Evolutionary conservation across 169 alveolate genomes (phyloP), one percentile per base, ranked within the genome.

Genomic region (Plasmodium ovale): DNA sequence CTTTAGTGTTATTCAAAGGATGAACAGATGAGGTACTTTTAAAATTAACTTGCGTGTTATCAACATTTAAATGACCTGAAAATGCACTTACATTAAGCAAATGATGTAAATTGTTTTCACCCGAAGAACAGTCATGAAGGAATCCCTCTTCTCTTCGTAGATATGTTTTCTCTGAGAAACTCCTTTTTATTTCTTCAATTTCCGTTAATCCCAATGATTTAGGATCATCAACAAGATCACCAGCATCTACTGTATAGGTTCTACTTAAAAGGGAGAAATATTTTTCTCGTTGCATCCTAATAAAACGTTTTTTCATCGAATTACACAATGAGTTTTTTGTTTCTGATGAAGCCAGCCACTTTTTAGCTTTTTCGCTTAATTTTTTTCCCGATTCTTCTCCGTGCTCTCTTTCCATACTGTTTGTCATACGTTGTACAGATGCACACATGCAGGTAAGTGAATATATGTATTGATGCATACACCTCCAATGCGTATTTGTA

Each of bases 161-260:
- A n/a, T n/a, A n/a, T 1, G 4, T 29, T 19, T 54, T 37, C 5
- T 73, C 56, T 37, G 29, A 3, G 23, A 19, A 25, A 56, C 1
- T 47, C 44, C 29, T 29, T 25, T 10, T 33, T 9, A 27, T 10
- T 23, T 62, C 9, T 3, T 14, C 23, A 16, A 9, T 53, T 60
- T 62, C 27, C 12, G 89, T 62, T 37, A 62, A 37, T 35, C 23
- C 60, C 12, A 42, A 23, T 67, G 35, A 60, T 23, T 2, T 31
- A 31, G 31, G 56, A 25, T 21, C 27, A 23, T 31, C 10, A 19
- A 31, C 0, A 47, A 53, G 25, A 77, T 60, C 64, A 10, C 29
- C 67, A 4, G 49, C 23, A 23, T 77, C 89, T 51, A 77, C 62
- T 31, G 67, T 77, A 42, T 51, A 3, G 47, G 62, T 33, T 23